A percentile compares a stretch with the other conserved stretches of the same genome.
phyloP scores from a whole-genome alignment of 2,329 filamentous ascomycete genomes.

The Ophiocordyceps polyrhachis-furcata region DNA sequence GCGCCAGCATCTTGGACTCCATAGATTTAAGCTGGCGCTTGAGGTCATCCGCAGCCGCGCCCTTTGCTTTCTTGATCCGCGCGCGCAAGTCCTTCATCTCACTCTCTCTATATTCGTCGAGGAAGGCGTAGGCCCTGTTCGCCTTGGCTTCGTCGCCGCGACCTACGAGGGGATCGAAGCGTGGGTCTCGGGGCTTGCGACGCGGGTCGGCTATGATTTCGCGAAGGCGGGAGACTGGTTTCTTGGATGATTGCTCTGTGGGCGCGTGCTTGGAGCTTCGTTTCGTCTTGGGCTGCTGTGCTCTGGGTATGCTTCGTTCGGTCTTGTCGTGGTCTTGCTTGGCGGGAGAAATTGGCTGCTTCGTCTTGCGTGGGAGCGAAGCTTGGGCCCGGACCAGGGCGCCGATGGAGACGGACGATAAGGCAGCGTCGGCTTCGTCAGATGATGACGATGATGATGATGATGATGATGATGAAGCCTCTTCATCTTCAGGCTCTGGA shows the following conservation, averaged over 20 bases:
- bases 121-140: constrained; percentile 65
- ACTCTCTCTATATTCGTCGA: constrained; percentile 68
- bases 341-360: constrained; percentile 6
- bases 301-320: neutral
- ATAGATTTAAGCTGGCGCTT: constrained; percentile 59
- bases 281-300: constrained; percentile 9
- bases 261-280: constrained; percentile 73
- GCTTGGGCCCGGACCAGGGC: constrained; percentile 77
- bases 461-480: constrained; percentile 12
- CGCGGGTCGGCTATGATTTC: constrained; percentile 41
- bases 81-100: constrained; percentile 61
- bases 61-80: constrained; percentile 46
- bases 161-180: constrained; percentile 53
- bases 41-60: constrained; percentile 46
- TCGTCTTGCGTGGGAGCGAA: constrained; percentile 27
- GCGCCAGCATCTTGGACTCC: constrained; percentile 58
- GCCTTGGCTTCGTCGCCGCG: constrained; percentile 36
- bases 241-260: constrained; percentile 62
- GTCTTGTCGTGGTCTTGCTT: constrained; percentile 16
- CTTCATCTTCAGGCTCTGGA: constrained; percentile 10
- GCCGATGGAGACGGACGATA: constrained; percentile 61
- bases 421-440: constrained; percentile 20
- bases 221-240: constrained; percentile 64
- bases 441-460: constrained; percentile 9
- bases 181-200: constrained; percentile 60